These are phyloP conservation scores for Bipolaris bicolor DNA, from an alignment of 2,329 filamentous ascomycete genomes.

Conservation along the genomic window DNA sequence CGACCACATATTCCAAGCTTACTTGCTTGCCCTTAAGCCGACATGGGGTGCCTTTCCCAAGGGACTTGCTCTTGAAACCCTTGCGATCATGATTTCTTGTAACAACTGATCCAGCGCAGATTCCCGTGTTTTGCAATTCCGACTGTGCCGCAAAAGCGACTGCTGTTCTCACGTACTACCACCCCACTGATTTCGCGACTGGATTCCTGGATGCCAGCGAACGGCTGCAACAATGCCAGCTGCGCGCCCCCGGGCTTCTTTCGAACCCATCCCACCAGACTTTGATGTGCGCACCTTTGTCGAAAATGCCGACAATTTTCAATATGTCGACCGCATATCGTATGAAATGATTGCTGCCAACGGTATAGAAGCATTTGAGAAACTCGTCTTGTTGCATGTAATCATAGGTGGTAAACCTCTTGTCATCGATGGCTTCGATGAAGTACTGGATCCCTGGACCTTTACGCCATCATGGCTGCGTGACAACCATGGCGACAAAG, in stretches of 20 bases:
- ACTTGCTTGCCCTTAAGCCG: neutral
- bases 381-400: conserved; percentile 81
- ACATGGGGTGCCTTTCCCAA: neutral
- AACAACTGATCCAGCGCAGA: neutral
- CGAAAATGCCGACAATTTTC: conserved; percentile 80
- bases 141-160: conserved; percentile 7
- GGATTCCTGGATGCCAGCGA: conserved; percentile 17
- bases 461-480: conserved; percentile 85
- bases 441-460: conserved; percentile 73
- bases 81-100: neutral
- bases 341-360: conserved; percentile 78
- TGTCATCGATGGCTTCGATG: conserved; percentile 87
- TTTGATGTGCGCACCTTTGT: conserved; percentile 79
- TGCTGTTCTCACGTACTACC: neutral
- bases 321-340: conserved; percentile 82
- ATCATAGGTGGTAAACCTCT: conserved; percentile 85
- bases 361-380: conserved; percentile 81
- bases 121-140: neutral
- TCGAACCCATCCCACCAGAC: conserved; percentile 87
- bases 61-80: neutral
- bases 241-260: conserved; percentile 81
- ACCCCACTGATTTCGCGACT: conserved; percentile 4
- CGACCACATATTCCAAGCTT: conserved; percentile 3
- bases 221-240: conserved; percentile 68
- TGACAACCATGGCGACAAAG: conserved; percentile 77